Conservation (phyloP, 1,284 basidiomycete genomes). For the Leccinum cinnamomeum region DNA sequence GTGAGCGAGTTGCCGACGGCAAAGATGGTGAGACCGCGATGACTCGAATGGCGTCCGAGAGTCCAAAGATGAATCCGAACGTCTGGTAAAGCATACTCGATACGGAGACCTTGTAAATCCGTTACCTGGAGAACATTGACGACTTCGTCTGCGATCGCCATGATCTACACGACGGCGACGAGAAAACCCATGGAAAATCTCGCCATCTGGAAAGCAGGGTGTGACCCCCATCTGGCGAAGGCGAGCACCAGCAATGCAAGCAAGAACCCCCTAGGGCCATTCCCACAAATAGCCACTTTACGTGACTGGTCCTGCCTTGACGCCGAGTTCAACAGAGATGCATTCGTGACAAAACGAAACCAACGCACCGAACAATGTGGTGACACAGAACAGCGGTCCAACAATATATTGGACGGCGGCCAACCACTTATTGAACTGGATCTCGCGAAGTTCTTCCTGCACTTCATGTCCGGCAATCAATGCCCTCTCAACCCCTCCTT, state of each 20-base stretch:
- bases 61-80: constrained; percentile 89
- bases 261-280: constrained; percentile 56
- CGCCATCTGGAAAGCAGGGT: constrained; percentile 62
- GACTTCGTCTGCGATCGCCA: constrained; percentile 93
- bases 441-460: constrained; percentile 60
- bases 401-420: constrained; percentile 78
- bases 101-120: constrained; percentile 13
- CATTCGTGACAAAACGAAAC: constrained; percentile 2
- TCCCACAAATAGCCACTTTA: constrained; percentile 57
- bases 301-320: constrained; percentile 56
- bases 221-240: constrained; percentile 61
- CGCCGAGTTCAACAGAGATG: constrained; percentile 7
- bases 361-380: constrained; percentile 70
- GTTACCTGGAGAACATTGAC: constrained; percentile 81
- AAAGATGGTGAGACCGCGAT: constrained; percentile 82
- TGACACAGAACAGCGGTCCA: constrained; percentile 77
- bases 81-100: constrained; percentile 50
- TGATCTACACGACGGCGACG: constrained; percentile 92
- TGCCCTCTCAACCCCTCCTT: constrained; percentile 57
- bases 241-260: constrained; percentile 56
- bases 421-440: constrained; percentile 79
- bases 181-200: constrained; percentile 88
- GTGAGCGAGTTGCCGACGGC: too few relatives aligned
- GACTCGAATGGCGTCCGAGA: constrained; percentile 84
- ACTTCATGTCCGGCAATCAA: constrained; percentile 67